Evolutionary conservation across 352 stramenopile genomes (phyloP), one percentile per base, ranked within the genome.

Genomic region (Thalassiosira livingstoniorum): DNA sequence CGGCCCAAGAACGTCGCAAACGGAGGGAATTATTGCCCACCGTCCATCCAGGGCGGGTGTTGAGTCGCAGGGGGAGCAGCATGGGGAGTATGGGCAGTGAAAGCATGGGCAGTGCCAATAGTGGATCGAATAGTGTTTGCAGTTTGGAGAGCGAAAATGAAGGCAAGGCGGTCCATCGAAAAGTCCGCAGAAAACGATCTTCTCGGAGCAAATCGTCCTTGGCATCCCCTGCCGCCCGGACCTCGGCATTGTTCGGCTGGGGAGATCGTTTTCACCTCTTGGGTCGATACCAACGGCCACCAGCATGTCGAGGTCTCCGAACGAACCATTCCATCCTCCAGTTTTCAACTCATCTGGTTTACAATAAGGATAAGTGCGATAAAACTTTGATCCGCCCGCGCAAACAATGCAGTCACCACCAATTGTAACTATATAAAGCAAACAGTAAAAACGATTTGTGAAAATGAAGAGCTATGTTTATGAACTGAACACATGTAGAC

Each of bases 11-110:
- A 58, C 47, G 47, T 11, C 5, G 47, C 5, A 11, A 58, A 29
- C 47, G 47, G 21, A 58, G 47, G 47, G 47, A 58, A 58, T 58
- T 58, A n/a, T 11, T 58, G 47, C 47, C 47, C 4, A n/a, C 11
- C 42, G 18, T 18, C 18, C 10, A 51, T 18, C 18, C 10, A 18
- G 18, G 42, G 10, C 10, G 47, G 21, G 47, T 4, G n/a, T 29
- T 10, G 11, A n/a, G 47, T 25, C 7, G 47, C 47, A n/a, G 47
- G 5, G 27, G 5, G 5, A 58, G 27, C 4, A 58, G 47, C n/a
- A 15, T 15, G 11, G n/a, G 47, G 27, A 58, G 47, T n/a, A 23
- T 29, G n/a, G 10, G 11, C 4, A n/a, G 47, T 58, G 47, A n/a
- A 4, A n/a, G n/a, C n/a, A n/a, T n/a, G n/a, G 47, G 47, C 11